These are phyloP conservation scores for Pisolithus thermaeus DNA, from an alignment of 1,284 basidiomycete genomes.

Conservation along the genomic window DNA sequence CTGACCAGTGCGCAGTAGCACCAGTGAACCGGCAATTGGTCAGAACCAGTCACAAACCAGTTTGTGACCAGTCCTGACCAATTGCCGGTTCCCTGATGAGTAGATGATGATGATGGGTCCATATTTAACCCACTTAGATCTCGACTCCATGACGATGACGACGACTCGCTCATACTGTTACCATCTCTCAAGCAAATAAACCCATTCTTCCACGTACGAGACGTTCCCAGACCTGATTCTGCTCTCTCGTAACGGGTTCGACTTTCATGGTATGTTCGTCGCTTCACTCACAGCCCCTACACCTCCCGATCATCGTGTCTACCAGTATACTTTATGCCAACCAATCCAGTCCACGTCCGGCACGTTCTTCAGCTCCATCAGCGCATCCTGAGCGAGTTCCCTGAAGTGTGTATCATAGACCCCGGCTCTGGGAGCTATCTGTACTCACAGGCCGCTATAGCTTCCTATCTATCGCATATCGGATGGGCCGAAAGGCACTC, in stretches of 20 bases:
- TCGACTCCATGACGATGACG: slow-evolving; percentile 1
- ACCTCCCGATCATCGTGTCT: neutral
- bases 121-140: neutral
- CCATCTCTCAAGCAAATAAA: slow-evolving; percentile 34
- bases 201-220: slow-evolving; percentile 44
- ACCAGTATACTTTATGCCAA: slow-evolving; percentile 58
- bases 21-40: too few species aligned
- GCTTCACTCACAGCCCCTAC: neutral
- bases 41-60: too few species aligned
- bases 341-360: slow-evolving; percentile 38
- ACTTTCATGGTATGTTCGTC: slow-evolving; percentile 54
- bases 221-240: slow-evolving; percentile 50
- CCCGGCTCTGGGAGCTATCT: neutral
- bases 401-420: slow-evolving; percentile 43
- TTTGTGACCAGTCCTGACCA: too few species aligned
- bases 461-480: slow-evolving; percentile 59
- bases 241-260: slow-evolving; percentile 47
- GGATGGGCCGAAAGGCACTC: slow-evolving; percentile 56
- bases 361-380: slow-evolving; percentile 60
- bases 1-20: too few species aligned
- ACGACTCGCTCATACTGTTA: too few species aligned
- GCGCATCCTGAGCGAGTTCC: slow-evolving; percentile 63
- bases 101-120: too few species aligned
- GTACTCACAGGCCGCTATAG: slow-evolving; percentile 27
- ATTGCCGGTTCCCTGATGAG: too few species aligned